phyloP scores from a whole-genome alignment of 495 filamentous ascomycete species.

The Aspergillus egyptiacus region DNA sequence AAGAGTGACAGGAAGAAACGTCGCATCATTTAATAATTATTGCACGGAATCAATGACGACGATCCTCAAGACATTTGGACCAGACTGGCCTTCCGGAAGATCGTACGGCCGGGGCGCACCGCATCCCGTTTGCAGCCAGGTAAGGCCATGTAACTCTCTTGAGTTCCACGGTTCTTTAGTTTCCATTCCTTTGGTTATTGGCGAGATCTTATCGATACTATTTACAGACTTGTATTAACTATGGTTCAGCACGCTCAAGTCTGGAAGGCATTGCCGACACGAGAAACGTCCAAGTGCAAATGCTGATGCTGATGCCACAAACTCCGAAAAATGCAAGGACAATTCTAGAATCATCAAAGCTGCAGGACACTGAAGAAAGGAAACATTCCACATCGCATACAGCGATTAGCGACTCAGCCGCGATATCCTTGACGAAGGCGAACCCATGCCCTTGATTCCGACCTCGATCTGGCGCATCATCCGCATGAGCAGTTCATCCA shows the following conservation, averaged over 20 bases:
- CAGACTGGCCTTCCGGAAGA: constrained; percentile 3
- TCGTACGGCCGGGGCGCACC: constrained; percentile 6
- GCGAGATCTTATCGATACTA: constrained; percentile 6
- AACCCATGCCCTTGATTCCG: constrained; percentile 26
- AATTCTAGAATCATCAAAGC: constrained; percentile 5
- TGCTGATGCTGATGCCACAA: constrained; percentile 3
- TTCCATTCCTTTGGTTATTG: background rate
- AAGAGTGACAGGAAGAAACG: constrained; percentile 7
- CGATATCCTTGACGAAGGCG: constrained; percentile 24
- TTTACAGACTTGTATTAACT: constrained; percentile 10
- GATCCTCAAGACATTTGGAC: background rate
- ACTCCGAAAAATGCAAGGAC: constrained; percentile 14
- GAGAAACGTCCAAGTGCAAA: background rate
- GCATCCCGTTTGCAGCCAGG: constrained; percentile 20
- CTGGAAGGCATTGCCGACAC: constrained; percentile 1
- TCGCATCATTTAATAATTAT: constrained; percentile 7
- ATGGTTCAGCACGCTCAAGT: background rate
- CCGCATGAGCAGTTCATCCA: constrained; percentile 28
- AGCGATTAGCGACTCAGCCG: constrained; percentile 14
- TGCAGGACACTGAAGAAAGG: background rate
- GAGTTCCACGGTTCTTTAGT: background rate
- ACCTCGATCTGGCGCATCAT: constrained; percentile 34
- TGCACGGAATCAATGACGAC: constrained; percentile 3
- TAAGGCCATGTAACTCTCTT: constrained; percentile 14
- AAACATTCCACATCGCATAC: background rate